Evolutionary conservation across 441 rosid genomes (phyloP).

Genomic region (Viola pubescens): DNA sequence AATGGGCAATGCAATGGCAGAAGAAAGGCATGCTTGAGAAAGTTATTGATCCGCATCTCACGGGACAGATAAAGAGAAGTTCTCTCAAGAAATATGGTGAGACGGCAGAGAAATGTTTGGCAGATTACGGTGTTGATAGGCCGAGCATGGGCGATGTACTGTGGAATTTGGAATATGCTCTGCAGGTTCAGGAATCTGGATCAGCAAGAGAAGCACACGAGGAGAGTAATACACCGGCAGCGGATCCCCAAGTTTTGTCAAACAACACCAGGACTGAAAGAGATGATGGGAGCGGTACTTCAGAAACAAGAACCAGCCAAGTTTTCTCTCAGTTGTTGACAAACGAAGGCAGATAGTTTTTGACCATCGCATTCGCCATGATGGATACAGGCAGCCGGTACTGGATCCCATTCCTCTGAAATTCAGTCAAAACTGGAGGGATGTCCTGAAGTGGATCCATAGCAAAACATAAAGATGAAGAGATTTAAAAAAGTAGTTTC

Average conservation of each 20-base stretch:
- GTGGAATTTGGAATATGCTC: slow-evolving; percentile 74
- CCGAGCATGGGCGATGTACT: slow-evolving; percentile 85
- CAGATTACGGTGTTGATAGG: slow-evolving; percentile 85
- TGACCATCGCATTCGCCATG: background rate
- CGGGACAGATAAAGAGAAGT: slow-evolving; percentile 45
- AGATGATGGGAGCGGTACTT: slow-evolving; percentile 31
- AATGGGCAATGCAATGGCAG: slow-evolving; percentile 95
- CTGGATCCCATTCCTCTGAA: too few species aligned
- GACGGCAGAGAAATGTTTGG: slow-evolving; percentile 88
- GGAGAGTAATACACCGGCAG: slow-evolving; percentile 17
- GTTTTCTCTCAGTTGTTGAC: slow-evolving; percentile 84
- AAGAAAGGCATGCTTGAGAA: slow-evolving; percentile 61
- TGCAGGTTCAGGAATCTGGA: slow-evolving; percentile 70
- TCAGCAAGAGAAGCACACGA: slow-evolving; percentile 28
- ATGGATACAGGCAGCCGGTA: too few species aligned
- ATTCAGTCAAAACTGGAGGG: too few species aligned
- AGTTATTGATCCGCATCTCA: slow-evolving; percentile 56
- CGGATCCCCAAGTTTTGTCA: slow-evolving; percentile 21
- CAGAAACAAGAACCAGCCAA: slow-evolving; percentile 45
- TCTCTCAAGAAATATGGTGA: slow-evolving; percentile 79
- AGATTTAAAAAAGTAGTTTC: too few species aligned
- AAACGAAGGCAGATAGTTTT: slow-evolving; percentile 58
- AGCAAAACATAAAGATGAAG: too few species aligned
- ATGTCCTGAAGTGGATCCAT: too few species aligned
- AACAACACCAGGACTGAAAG: slow-evolving; percentile 21